These are phyloP conservation scores for Royoungia palumana DNA, from an alignment of 768 basidiomycete genomes.

Conservation along the genomic window DNA sequence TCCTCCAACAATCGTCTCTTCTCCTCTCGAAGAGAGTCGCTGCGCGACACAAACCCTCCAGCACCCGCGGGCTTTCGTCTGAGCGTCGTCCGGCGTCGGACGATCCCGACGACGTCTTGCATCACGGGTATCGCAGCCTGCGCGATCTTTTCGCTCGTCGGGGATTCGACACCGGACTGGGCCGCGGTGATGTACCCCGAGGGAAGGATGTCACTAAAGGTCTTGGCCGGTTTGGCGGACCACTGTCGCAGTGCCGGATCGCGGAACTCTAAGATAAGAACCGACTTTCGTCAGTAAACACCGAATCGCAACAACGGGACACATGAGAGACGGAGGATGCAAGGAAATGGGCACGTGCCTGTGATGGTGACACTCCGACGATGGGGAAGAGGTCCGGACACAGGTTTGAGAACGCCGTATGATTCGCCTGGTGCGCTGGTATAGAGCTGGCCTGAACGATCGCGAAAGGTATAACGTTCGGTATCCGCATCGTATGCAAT, in stretches of 20 bases:
- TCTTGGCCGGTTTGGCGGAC: conserved; percentile 25
- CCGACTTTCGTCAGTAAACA: no score
- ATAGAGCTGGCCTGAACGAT: conserved; percentile 43
- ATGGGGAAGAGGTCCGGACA: conserved; percentile 22
- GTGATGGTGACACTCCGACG: conserved; percentile 26
- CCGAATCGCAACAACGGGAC: no score
- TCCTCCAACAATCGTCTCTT: conserved; percentile 21
- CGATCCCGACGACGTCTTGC: conserved; percentile 33
- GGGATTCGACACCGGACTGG: conserved; percentile 15
- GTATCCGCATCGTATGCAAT: conserved; percentile 55
- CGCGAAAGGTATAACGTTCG: conserved; percentile 47
- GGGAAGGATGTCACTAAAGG: conserved; percentile 50
- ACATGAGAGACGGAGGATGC: no score
- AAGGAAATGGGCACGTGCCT: conserved; percentile 23
- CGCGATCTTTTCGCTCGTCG: conserved; percentile 27
- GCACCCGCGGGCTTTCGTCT: background rate
- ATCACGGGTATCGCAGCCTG: conserved; percentile 40
- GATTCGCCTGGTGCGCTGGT: conserved; percentile 41
- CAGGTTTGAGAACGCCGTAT: conserved; percentile 43
- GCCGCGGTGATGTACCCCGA: conserved; percentile 42
- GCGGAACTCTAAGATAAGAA: conserved; percentile 18
- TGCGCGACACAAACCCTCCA: conserved; percentile 7
- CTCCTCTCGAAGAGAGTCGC: conserved; percentile 14
- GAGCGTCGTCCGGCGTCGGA: conserved; percentile 21
- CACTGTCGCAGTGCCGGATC: conserved; percentile 26